Evolutionary conservation across 768 basidiomycete species (phyloP).

Genomic region (Clavulina sp.): DNA sequence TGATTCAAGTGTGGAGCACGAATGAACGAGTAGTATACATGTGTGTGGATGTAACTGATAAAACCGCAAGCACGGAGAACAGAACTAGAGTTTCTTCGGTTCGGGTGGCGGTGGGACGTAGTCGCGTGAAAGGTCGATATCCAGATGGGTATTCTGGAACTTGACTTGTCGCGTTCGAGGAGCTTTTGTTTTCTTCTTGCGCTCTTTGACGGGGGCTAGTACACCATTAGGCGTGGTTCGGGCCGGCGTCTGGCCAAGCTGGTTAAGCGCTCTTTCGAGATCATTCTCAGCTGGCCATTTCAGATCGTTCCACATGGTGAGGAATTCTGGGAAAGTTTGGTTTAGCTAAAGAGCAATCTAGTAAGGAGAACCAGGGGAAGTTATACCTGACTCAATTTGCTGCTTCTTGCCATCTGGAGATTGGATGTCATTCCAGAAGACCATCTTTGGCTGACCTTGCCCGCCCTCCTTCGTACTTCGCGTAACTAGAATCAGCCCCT

Average conservation of each 20-base stretch:
- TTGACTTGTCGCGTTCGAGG: constrained; percentile 58
- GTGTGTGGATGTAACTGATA: no score
- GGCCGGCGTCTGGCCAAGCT: constrained; percentile 54
- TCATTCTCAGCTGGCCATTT: constrained; percentile 78
- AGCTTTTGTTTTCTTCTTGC: constrained; percentile 56
- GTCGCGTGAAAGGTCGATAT: constrained; percentile 66
- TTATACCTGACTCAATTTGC: constrained; percentile 63
- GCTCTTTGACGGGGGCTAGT: constrained; percentile 40
- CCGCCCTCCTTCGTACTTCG: constrained; percentile 57
- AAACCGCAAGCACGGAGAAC: no score
- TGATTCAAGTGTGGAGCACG: not conserved
- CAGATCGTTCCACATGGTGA: constrained; percentile 70
- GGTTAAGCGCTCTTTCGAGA: constrained; percentile 55
- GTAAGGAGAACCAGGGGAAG: not conserved
- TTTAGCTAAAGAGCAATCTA: constrained; percentile 3
- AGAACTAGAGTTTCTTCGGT: no score
- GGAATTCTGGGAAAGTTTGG: constrained; percentile 42
- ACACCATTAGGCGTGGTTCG: constrained; percentile 28
- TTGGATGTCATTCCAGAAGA: constrained; percentile 80
- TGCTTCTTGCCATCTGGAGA: constrained; percentile 53
- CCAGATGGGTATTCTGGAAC: constrained; percentile 75
- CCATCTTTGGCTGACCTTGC: constrained; percentile 70
- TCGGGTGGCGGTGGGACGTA: constrained; percentile 26
- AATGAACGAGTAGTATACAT: not conserved
- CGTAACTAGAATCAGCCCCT: constrained; percentile 78